Evolutionary conservation across 352 stramenopile species (phyloP).

Genomic region (Phytopythium montanum): DNA sequence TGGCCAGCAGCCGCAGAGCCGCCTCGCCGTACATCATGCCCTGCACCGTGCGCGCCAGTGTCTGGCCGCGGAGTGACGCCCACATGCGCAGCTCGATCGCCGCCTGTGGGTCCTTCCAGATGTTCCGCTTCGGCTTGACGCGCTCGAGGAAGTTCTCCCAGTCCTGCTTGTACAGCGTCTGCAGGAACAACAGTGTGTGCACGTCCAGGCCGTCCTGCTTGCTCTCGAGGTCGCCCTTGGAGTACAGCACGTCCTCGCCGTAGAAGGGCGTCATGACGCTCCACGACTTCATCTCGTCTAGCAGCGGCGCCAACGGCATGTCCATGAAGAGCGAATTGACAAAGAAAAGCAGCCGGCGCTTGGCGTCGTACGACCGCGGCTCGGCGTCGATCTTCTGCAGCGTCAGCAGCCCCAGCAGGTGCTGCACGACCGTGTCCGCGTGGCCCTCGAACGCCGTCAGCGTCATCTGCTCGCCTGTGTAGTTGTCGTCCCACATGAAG

Average conservation of each 20-base stretch:
- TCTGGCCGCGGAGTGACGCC: slow-evolving; percentile 98
- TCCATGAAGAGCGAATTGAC: slow-evolving; percentile 99
- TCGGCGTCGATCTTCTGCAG: slow-evolving; percentile 97
- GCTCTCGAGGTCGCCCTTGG: slow-evolving; percentile 94
- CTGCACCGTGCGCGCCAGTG: slow-evolving; percentile 95
- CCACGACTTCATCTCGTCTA: slow-evolving; percentile 99
- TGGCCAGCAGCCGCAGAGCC: slow-evolving; percentile 94
- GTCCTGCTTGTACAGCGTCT: slow-evolving; percentile 97
- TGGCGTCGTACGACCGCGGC: slow-evolving; percentile 95
- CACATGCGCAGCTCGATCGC: slow-evolving; percentile 94
- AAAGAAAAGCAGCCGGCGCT: slow-evolving; percentile 96
- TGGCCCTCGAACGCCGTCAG: slow-evolving; percentile 82
- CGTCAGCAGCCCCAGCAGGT: slow-evolving; percentile 93
- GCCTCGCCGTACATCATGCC: slow-evolving; percentile 99
- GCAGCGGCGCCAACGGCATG: slow-evolving; percentile 94
- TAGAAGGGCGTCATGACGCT: slow-evolving; percentile 99
- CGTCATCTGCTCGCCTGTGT: slow-evolving; percentile 94
- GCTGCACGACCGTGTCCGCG: slow-evolving; percentile 73
- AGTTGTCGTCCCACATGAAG: slow-evolving; percentile 98
- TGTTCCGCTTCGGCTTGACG: slow-evolving; percentile 91
- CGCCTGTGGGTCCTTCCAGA: slow-evolving; percentile 85
- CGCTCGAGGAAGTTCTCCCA: slow-evolving; percentile 99
- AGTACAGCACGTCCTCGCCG: slow-evolving; percentile 97
- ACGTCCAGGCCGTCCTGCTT: slow-evolving; percentile 93
- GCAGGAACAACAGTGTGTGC: slow-evolving; percentile 86